Conservation (phyloP, 441 rosid genomes). For the Jatropha multifida region DNA sequence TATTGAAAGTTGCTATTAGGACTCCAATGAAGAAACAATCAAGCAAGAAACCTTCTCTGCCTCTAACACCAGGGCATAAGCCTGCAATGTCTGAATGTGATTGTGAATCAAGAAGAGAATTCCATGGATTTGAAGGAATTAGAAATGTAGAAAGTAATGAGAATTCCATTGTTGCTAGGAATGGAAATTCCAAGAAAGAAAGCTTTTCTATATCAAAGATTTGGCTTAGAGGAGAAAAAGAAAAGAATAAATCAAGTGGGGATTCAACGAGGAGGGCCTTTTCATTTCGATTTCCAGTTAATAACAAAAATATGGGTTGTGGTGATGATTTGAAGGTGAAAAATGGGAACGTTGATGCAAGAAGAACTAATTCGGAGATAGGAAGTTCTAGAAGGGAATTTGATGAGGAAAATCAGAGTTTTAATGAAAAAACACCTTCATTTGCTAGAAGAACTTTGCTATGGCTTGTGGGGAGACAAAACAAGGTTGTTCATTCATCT, state of each 20-base stretch:
- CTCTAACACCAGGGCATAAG: slow-evolving; percentile 59
- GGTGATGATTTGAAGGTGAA: slow-evolving; percentile 33
- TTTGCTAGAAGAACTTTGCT: slow-evolving; percentile 91
- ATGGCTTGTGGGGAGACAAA: slow-evolving; percentile 87
- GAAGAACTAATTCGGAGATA: slow-evolving; percentile 37
- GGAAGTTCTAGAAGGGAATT: slow-evolving; percentile 35
- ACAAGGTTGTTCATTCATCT: slow-evolving; percentile 83
- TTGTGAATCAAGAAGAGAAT: slow-evolving; percentile 61
- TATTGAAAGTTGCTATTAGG: slow-evolving; percentile 70
- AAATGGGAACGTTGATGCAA: slow-evolving; percentile 19
- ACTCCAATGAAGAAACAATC: slow-evolving; percentile 58
- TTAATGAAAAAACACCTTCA: slow-evolving; percentile 67
- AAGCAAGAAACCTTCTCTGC: slow-evolving; percentile 55
- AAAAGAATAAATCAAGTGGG: slow-evolving; percentile 36
- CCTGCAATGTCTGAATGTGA: slow-evolving; percentile 76
- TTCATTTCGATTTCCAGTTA: slow-evolving; percentile 59
- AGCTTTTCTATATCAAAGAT: slow-evolving; percentile 86
- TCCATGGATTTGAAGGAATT: slow-evolving; percentile 43
- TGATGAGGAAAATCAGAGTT: slow-evolving; percentile 58
- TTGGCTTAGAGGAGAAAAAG: slow-evolving; percentile 66
- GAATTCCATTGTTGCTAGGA: slow-evolving; percentile 11
- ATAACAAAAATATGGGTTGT: slow-evolving; percentile 23
- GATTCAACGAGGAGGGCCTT: slow-evolving; percentile 67
- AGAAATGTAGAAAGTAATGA: slow-evolving; percentile 30
- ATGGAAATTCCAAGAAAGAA: slow-evolving; percentile 46